These are phyloP conservation scores for Penicillium odoratum DNA, from an alignment of 495 filamentous ascomycete species.

Conservation along the genomic window DNA sequence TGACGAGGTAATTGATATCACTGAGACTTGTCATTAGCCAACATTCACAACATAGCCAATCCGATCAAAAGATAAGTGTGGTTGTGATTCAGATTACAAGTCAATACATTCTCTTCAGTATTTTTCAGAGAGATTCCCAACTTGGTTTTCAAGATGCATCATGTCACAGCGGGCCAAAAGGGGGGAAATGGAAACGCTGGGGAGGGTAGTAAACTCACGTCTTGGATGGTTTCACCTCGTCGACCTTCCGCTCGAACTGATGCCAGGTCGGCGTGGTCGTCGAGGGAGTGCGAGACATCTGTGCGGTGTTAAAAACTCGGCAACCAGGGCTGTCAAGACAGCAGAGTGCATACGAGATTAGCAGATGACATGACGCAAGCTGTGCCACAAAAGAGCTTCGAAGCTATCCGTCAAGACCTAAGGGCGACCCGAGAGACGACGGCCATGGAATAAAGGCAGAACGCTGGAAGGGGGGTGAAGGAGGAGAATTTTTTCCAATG, in stretches of 20 bases:
- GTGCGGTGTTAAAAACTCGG: constrained; percentile 44
- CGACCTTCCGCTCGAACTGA: constrained; percentile 74
- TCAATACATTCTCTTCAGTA: constrained; percentile 84
- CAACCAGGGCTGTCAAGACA: constrained; percentile 34
- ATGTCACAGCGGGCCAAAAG: constrained; percentile 44
- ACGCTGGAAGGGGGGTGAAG: constrained; percentile 19
- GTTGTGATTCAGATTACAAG: constrained; percentile 64
- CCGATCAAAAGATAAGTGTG: constrained; percentile 12
- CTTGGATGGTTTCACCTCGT: constrained; percentile 85
- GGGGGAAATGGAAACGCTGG: constrained; percentile 12
- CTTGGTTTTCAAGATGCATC: constrained; percentile 82
- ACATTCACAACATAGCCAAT: constrained; percentile 11
- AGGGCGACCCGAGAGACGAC: constrained; percentile 28
- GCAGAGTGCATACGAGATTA: constrained; percentile 47
- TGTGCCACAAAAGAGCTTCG: constrained; percentile 9
- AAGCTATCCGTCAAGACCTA: constrained; percentile 26
- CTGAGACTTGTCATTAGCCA: constrained; percentile 52
- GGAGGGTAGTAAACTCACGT: constrained; percentile 60
- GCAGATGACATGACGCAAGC: constrained; percentile 34
- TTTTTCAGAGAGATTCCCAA: constrained; percentile 99
- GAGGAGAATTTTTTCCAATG: constrained; percentile 11
- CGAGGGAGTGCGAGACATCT: constrained; percentile 66
- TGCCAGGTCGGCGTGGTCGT: constrained; percentile 67
- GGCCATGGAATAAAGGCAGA: constrained; percentile 33
- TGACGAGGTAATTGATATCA: constrained; percentile 91